A percentile compares a stretch with the other conserved stretches of the same genome.
These are phyloP conservation scores for Trametes elegans DNA, from an alignment of 768 basidiomycete genomes.

Conservation along the genomic window DNA sequence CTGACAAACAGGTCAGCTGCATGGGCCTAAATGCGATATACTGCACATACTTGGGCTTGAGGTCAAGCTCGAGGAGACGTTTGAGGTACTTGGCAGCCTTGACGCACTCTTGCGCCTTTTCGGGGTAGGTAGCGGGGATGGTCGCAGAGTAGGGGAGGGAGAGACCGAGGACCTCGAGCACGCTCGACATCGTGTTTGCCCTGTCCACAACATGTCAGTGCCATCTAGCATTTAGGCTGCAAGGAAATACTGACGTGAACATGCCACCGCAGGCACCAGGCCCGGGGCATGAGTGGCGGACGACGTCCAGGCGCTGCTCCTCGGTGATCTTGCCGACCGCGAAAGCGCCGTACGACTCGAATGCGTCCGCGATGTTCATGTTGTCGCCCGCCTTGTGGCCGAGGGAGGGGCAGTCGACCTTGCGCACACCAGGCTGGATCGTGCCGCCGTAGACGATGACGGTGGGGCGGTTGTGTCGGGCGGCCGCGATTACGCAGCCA, in stretches of 20 bases:
- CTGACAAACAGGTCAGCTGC: slow-evolving; percentile 24
- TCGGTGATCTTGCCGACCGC: slow-evolving; percentile 74
- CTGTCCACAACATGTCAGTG: slow-evolving; percentile 27
- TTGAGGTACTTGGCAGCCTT: slow-evolving; percentile 77
- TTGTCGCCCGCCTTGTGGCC: slow-evolving; percentile 75
- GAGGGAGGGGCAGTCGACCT: slow-evolving; percentile 78
- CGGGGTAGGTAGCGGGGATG: slow-evolving; percentile 70
- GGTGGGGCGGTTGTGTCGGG: slow-evolving; percentile 83
- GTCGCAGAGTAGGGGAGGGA: slow-evolving; percentile 82
- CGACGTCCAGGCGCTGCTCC: slow-evolving; percentile 80
- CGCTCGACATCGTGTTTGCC: slow-evolving; percentile 88
- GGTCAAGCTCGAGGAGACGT: slow-evolving; percentile 67
- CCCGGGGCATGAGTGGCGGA: slow-evolving; percentile 83
- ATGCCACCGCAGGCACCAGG: slow-evolving; percentile 86
- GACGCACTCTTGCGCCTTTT: slow-evolving; percentile 80
- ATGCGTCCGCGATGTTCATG: slow-evolving; percentile 82
- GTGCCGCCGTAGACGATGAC: slow-evolving; percentile 86
- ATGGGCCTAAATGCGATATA: no score
- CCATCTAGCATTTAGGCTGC: not conserved
- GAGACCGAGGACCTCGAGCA: slow-evolving; percentile 81
- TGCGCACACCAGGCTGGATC: slow-evolving; percentile 73
- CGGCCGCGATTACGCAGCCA: slow-evolving; percentile 83
- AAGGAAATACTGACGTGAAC: slow-evolving; percentile 60
- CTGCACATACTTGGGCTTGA: slow-evolving; percentile 65
- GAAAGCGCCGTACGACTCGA: slow-evolving; percentile 83